Base-by-base conservation (phyloP, 2,329 filamentous ascomycete genomes). In the Neodidymelliopsis sp. region DNA sequence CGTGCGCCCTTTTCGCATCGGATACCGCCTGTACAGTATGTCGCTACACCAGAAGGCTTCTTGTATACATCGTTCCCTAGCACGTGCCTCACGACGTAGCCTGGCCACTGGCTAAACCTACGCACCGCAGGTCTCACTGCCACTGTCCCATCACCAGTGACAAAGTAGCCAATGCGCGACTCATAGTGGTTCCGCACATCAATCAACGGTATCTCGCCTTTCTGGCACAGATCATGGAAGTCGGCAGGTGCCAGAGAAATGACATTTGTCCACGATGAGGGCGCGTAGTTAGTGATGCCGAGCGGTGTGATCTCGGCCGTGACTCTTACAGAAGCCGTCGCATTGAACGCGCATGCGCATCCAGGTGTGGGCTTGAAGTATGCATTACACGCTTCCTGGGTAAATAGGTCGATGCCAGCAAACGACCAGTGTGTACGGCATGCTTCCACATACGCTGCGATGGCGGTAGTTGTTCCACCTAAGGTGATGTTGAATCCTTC, bases 111-210 rank as follows among this genome's bases (percentile, higher is more conserved):
- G 29, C 59, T 63, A 38, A 65, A 65, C 23, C 61, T 53, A 23
- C 61, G 48, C 23, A 65, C 55, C 2, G 48, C 50, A 13, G 61
- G 61, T 25, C 56, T 41, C 2, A 60, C 31, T 9, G 59, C 61
- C 8, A 45, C 41, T 12, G 52, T 49, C 2, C 58, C 58, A n/a
- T 51, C 52, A 12, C 53, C 31, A 10, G 52, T 42, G 13, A 63
- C 53, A 22, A 65, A 65, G 33, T 65, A 65, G 11, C 61, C 61
- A 18, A 65, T 62, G 22, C 59, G 56, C 9, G 55, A 59, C 36
- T 65, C 61, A 41, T 65, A 65, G 28, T 65, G 61, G 25, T 65
- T 65, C 11, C 61, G 52, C 18, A 65, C 58, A 38, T 65, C 61
- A 12, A 65, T 53, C 13, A 65, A 38, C 13, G 54, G 49, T 23